Evolutionary conservation across 345 rosid genomes (phyloP), one percentile per base, ranked within the genome.

Genomic region (Capsella bursapastoris): DNA sequence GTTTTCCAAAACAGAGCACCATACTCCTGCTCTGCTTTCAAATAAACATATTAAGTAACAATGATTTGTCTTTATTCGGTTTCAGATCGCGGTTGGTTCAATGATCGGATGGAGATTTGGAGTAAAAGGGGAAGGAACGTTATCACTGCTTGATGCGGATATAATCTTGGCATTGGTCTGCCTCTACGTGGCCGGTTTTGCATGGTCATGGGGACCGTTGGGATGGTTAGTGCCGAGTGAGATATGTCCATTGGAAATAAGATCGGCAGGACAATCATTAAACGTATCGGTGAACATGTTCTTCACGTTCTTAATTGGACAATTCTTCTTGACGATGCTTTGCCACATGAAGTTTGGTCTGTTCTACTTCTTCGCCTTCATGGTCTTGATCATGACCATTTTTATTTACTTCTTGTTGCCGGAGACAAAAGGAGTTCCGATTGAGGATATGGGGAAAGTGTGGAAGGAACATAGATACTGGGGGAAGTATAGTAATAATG

Each of bases 191-290:
- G 78, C 80, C 3, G 80, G 77, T 27, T 80, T 71, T 6, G 83
- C 78, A 1, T 80, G 75, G 78, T 80, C 83, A 0, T 80, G 83
- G 83, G 83, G 83, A 10, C 75, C 83, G 1, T 57, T 80, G 65
- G 83, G 78, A 63, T 80, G 83, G 81, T 63, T 80, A 52, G 78
- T 80, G 5, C 80, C 83, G 4, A 80, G 80, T 50, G 83, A 80
- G 75, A 76, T 80, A 47, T 67, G 71, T 57, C 81, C 83, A 5
- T 22, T 80, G 71, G 78, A 68, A 32, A 57, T 80, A 4, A 52
- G 83, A 57, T 77, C 83, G 1, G 83, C 78, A 4, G 81, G 68
- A 2, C 78, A 76, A 35, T 38, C 75, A 0, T 11, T 76, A 27
- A 77, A 67, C 64, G 83, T 80, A 0, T 76, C 81, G 3, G 72